Evolutionary conservation across 179 eudicot genomes (phyloP), one percentile per base, ranked within the genome.

Genomic region (Sideroxylon spinosum): DNA sequence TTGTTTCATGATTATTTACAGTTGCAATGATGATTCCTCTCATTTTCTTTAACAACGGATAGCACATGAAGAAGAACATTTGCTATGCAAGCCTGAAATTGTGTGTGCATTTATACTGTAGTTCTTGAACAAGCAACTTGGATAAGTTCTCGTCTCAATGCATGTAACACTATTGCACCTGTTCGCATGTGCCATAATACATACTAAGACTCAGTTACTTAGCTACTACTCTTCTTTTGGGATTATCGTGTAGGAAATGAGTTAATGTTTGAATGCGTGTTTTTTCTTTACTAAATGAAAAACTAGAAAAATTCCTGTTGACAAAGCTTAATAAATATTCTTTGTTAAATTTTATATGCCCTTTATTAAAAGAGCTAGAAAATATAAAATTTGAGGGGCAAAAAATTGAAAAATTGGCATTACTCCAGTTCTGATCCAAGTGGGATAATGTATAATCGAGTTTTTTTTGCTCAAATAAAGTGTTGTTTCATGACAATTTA

Each of bases 101-200:
- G 22, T 20, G n/a, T 69, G 19, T 19, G 4, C 6, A 48, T 46
- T 10, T 28, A n/a, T 46, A n/a, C 14, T 69, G 29, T 69, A 22
- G 73, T 49, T 70, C 57, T 1, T 70, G 57, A 55, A 55, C 22
- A 48, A n/a, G 73, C 23, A 48, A 48, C 73, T 70, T 70, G 73
- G n/a, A 48, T 70, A 20, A 19, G 73, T 46, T 52, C 73, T 20
- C 26, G 13, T 48, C 14, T 49, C 57, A 49, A 20, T 20, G 19
- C 26, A 32, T 19, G 23, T 68, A 9, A n/a, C 28, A 9, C 72
- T 13, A 9, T 68, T 17, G 3, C n/a, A 20, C 57, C 50, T 48
- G 29, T 56, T 49, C 44, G 5, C 13, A 48, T 49, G 26, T 56
- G 29, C 60, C 57, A 6, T 49, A 14, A 44, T 2, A 70, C 32